These are phyloP conservation scores for Leptodermis oblonga DNA, from an alignment of 257 asterid species.

Conservation along the genomic window DNA sequence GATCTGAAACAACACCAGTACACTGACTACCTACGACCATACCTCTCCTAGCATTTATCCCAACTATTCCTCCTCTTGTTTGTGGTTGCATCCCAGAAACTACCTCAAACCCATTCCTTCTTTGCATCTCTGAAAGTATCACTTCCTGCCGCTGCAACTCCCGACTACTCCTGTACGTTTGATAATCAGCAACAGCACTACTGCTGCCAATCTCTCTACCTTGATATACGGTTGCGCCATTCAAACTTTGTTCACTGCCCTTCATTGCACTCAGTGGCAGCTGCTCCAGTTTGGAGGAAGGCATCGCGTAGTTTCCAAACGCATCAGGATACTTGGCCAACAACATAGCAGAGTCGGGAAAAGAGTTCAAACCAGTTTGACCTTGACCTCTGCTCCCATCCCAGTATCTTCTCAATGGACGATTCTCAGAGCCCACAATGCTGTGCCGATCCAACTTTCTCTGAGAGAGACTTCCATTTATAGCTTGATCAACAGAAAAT, in stretches of 20 bases:
- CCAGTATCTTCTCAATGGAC: constrained; percentile 49
- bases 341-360: constrained; percentile 59
- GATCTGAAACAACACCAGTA: constrained; percentile 66
- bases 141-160: constrained; percentile 49
- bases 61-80: constrained; percentile 51
- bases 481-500: constrained; percentile 31
- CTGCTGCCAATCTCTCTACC: constrained; percentile 40
- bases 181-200: constrained; percentile 40
- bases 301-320: constrained; percentile 39
- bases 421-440: constrained; percentile 40
- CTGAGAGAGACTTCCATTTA: constrained; percentile 38
- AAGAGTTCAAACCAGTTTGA: constrained; percentile 45
- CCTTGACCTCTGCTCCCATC: constrained; percentile 47
- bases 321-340: constrained; percentile 79
- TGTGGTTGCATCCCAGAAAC: constrained; percentile 49
- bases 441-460: constrained; percentile 37
- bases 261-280: constrained; percentile 32
- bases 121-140: constrained; percentile 57
- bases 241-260: constrained; percentile 33
- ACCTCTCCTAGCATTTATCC: constrained; percentile 52
- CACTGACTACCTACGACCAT: constrained; percentile 60
- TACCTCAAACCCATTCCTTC: constrained; percentile 55
- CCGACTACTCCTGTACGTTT: constrained; percentile 35
- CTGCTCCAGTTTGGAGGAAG: constrained; percentile 50
- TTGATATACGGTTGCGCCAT: constrained; percentile 46